Percentiles rank a stretch among this genome's conserved stretches.
Evolutionary conservation across 2,329 filamentous ascomycete species (phyloP).

Genomic region (Malbranchea cinnamomea): DNA sequence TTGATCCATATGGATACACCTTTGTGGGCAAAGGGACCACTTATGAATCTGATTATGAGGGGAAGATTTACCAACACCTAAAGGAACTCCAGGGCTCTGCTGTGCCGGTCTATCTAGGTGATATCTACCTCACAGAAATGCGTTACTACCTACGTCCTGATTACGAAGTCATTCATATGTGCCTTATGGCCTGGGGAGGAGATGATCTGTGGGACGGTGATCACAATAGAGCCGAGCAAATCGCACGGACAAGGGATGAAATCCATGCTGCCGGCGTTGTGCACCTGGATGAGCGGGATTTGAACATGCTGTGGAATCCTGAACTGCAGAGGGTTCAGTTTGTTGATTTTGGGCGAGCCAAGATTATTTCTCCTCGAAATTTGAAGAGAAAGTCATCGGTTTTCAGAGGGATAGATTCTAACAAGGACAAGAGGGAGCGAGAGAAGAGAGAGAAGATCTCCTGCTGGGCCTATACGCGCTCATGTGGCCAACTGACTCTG

Average conservation of each 20-base stretch:
- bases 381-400: too few relatives aligned
- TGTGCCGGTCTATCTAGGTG: constrained; percentile 5
- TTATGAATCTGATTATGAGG: constrained; percentile 4
- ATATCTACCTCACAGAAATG: constrained; percentile 2
- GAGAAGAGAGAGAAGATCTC: too few relatives aligned
- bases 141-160: constrained; percentile 2
- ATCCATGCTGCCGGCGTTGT: constrained; percentile 1
- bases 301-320: constrained; percentile 6
- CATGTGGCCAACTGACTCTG: too few relatives aligned
- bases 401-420: too few relatives aligned
- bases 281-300: constrained; percentile 3
- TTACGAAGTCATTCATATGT: constrained; percentile 3
- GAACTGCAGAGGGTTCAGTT: constrained; percentile 4
- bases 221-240: too few relatives aligned
- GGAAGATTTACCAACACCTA: constrained; percentile 2
- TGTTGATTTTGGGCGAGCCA: constrained; percentile 7
- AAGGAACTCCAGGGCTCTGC: constrained; percentile 3
- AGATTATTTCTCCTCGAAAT: too few relatives aligned
- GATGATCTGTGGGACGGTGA: too few relatives aligned
- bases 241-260: too few relatives aligned
- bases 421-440: too few relatives aligned
- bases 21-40: constrained; percentile 6
- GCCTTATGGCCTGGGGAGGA: constrained; percentile 5
- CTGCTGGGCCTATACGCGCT: too few relatives aligned
- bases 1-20: constrained; percentile 6